These are phyloP conservation scores for Phyllosticta ampelicida DNA, from an alignment of 2,329 filamentous ascomycete genomes.

Conservation along the genomic window DNA sequence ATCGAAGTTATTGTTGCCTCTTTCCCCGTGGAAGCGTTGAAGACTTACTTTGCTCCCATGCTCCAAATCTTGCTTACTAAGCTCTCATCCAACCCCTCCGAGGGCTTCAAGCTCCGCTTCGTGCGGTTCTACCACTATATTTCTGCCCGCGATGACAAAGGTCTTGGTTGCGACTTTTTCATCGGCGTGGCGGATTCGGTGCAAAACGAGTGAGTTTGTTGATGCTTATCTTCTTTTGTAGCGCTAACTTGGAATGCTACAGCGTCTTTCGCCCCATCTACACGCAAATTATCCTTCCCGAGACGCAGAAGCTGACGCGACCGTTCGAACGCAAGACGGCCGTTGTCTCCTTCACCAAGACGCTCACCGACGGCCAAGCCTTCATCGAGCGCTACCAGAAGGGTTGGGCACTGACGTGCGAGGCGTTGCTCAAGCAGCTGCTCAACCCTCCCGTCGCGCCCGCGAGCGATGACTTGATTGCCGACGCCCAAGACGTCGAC, in stretches of 20 bases:
- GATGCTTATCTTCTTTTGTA: neutral
- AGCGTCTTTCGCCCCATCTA: conserved; percentile 79
- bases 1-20: conserved; percentile 67
- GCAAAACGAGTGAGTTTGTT: conserved; percentile 49
- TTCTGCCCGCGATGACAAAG: conserved; percentile 64
- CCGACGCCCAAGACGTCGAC: conserved; percentile 78
- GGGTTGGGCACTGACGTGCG: conserved; percentile 84
- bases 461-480: conserved; percentile 61
- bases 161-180: conserved; percentile 89
- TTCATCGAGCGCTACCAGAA: conserved; percentile 57
- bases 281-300: conserved; percentile 72
- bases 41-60: conserved; percentile 69
- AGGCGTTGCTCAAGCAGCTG: conserved; percentile 77
- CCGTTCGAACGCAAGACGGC: conserved; percentile 88
- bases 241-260: conserved; percentile 14
- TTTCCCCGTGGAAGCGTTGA: conserved; percentile 62
- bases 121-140: conserved; percentile 92
- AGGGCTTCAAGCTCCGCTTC: conserved; percentile 77
- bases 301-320: conserved; percentile 77
- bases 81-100: conserved; percentile 56
- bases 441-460: conserved; percentile 71
- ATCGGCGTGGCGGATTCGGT: conserved; percentile 73
- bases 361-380: conserved; percentile 70
- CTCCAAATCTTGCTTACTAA: conserved; percentile 71
- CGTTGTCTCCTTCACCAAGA: conserved; percentile 87